A percentile compares a stretch with the other conserved stretches of the same genome.
Evolutionary conservation across 2,329 filamentous ascomycete species (phyloP).

Genomic region (Nannizziopsis barbatae): DNA sequence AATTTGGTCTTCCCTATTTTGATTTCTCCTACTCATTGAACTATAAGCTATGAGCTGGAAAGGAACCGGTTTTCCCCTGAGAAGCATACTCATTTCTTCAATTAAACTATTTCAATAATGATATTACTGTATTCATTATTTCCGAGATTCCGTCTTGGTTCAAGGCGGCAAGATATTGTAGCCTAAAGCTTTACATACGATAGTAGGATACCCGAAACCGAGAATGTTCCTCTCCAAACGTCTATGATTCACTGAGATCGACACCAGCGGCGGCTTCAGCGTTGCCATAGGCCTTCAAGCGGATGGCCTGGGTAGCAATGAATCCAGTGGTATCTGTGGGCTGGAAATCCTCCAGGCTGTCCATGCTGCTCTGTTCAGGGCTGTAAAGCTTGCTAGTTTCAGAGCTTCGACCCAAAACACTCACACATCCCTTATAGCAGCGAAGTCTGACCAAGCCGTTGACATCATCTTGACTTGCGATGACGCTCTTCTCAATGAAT

Average conservation of each 20-base stretch:
- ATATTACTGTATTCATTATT: no score
- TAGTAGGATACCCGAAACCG: neutral
- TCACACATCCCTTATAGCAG: slow-evolving; percentile 50
- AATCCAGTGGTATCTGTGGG: slow-evolving; percentile 53
- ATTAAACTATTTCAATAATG: no score
- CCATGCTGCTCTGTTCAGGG: slow-evolving; percentile 52
- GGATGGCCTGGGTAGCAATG: slow-evolving; percentile 29
- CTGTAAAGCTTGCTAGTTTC: slow-evolving; percentile 53
- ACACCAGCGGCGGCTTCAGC: slow-evolving; percentile 14
- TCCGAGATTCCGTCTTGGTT: no score
- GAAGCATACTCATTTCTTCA: no score
- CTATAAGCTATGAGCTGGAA: no score
- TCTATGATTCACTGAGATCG: slow-evolving; percentile 14
- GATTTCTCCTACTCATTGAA: no score
- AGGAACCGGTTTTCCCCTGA: no score
- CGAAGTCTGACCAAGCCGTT: slow-evolving; percentile 48
- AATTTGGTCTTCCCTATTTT: no score
- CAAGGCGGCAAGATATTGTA: no score
- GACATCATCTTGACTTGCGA: slow-evolving; percentile 47
- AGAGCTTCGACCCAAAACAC: slow-evolving; percentile 15
- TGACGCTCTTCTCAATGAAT: slow-evolving; percentile 53
- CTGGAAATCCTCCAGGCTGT: slow-evolving; percentile 53
- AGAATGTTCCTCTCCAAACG: neutral
- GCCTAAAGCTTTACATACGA: neutral
- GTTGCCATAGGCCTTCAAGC: slow-evolving; percentile 17